Base-by-base conservation (phyloP, 2,329 filamentous ascomycete species). In the Xylaria sp. region DNA sequence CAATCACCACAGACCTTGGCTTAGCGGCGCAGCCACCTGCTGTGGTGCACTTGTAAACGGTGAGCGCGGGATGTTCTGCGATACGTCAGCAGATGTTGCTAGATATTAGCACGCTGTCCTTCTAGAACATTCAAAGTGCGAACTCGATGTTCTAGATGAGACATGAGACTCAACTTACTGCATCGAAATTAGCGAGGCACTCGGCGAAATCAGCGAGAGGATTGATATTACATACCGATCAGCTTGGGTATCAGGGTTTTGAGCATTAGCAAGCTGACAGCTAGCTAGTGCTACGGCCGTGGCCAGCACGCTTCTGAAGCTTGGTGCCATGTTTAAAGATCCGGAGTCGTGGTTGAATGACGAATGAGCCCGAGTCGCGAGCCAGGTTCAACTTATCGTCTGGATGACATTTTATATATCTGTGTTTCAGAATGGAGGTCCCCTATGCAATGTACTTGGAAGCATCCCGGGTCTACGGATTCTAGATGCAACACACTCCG, bases 11-110 rank as follows among this genome's bases (percentile, higher is more conserved):
- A n/a, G 82, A 84, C 51, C 82, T 86, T 66, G 81, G 79, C 67
- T 83, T 79, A 28, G 77, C 68, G 46, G 79, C 79, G 78, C 86
- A 88, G 28, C 86, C 86, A 51, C 77, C 79, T 5, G 74, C 75
- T 31, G 80, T 83, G 49, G 84, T 85, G 77, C 86, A 88, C 68
- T 82, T 81, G 76, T 80, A 85, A 9, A 85, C 87, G 9, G 80
- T 81, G 56, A 88, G 76, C 71, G 81, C 80, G 36, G 85, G 86
- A 67, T 87, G 84, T 46, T 67, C 69, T 71, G 13, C 15, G 31
- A 33, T 40, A 26, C 20, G 57, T 70, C 56, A 70, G 15, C 31
- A n/a, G 44, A 7, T 36, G 44, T 17, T 40, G 36, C 31, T n/a
- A 38, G 15, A 38, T 38, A 17, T 13, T 2, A 13, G 20, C 2